A percentile compares a stretch with the other conserved stretches of the same genome.
phyloP scores from a whole-genome alignment of 2,329 filamentous ascomycete genomes.

The Tolypocladium endophyticum region DNA sequence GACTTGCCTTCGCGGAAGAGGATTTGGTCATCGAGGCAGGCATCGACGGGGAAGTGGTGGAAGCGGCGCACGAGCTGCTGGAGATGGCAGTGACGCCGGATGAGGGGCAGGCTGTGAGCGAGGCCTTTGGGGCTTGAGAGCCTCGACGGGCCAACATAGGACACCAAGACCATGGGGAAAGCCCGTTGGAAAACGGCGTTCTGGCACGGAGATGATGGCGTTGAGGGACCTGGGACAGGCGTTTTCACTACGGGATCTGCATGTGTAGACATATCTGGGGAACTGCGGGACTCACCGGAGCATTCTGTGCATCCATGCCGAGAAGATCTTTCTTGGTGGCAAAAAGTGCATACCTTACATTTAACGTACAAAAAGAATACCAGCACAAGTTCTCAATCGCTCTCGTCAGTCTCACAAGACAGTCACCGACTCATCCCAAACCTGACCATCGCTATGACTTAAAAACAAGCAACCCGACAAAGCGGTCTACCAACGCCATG shows the following conservation, averaged over 20 bases:
- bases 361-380: too few relatives aligned
- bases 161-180: not conserved
- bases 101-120: conserved; percentile 35
- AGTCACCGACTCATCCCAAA: too few relatives aligned
- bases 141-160: not conserved
- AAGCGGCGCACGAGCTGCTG: conserved; percentile 71
- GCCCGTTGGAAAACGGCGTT: not conserved
- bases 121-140: conserved; percentile 27
- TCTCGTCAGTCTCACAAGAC: too few relatives aligned
- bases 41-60: conserved; percentile 67
- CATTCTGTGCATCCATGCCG: not conserved
- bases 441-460: too few relatives aligned
- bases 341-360: too few relatives aligned
- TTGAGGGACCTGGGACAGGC: not conserved
- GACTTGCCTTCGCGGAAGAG: conserved; percentile 76
- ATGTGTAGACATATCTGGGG: not conserved
- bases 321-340: too few relatives aligned
- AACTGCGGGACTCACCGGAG: not conserved
- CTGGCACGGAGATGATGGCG: not conserved
- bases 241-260: not conserved
- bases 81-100: conserved; percentile 75
- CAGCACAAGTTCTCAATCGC: too few relatives aligned
- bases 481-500: not conserved
- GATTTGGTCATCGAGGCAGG: conserved; percentile 66
- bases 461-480: too few relatives aligned